Evolutionary conservation across 1,284 basidiomycete species (phyloP), one percentile per base, ranked within the genome.

Genomic region (Leccinum fuscescens): DNA sequence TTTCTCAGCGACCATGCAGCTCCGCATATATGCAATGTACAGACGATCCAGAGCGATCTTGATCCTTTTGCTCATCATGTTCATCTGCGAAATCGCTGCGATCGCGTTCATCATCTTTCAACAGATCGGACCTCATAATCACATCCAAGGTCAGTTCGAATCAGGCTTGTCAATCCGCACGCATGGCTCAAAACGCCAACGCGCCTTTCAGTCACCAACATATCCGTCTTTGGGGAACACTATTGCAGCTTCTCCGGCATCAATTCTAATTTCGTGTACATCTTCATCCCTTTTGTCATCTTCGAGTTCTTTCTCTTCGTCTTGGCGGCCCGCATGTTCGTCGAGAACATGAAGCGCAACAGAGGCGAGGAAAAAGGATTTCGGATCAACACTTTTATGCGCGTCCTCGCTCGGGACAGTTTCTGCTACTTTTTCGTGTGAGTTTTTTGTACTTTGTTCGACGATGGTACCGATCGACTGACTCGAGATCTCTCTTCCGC

Each of bases 1-100:
- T 51, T 31, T 27, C 7, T 27, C 51, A 72, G 73, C 62, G 11
- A 72, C 69, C 12, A 75, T 75, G 71, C 67, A 69, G 31, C 68
- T 72, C 35, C 71, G 71, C 55, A 62, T 72, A 64, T 74, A 74
- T 27, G 71, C 72, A 3, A 63, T 75, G 70, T 72, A 72, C 59
- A 60, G 57, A 51, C 68, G 59, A 2, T 68, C 71, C 20, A 68
- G 51, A 42, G 57, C 27, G 46, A 62, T 67, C 24, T 37, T 75
- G 27, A 0, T 17, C 20, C 8, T 72, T 8, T 54, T 74, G 20
- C 14, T 73, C 17, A 17, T 48, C 0, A 8, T 49, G 9, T 75
- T 72, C 51, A 1, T 64, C 4, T 62, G 67, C 14, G 73, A 72
- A 44, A 64, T 75, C n/a, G 54, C 33, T 4, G 69, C 63, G n/a